Conservation (phyloP, 768 basidiomycete species). For the Termitomyces sp. region DNA sequence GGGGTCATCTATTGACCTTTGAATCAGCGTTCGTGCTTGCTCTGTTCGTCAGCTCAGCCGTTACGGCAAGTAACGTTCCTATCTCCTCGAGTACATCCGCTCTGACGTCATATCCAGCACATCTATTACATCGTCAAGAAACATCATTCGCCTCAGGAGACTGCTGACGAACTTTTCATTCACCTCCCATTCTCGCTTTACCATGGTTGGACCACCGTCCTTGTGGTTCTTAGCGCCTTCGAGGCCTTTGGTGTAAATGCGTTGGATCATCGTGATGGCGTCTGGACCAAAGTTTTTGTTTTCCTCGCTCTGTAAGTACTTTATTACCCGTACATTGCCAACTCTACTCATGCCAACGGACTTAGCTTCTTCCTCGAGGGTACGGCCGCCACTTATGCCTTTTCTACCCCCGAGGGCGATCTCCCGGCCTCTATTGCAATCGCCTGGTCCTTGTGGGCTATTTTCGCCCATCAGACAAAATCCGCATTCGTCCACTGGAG, state of each 20-base stretch:
- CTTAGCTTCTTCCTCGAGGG: slow-evolving; percentile 86
- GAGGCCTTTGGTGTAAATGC: slow-evolving; percentile 89
- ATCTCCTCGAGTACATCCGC: slow-evolving; percentile 24
- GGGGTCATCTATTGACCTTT: slow-evolving; percentile 16
- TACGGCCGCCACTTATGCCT: slow-evolving; percentile 92
- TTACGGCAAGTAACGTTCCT: slow-evolving; percentile 35
- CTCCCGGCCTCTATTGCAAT: slow-evolving; percentile 90
- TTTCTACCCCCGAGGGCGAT: slow-evolving; percentile 88
- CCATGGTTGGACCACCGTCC: slow-evolving; percentile 89
- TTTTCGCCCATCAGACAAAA: slow-evolving; percentile 73
- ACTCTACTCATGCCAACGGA: slow-evolving; percentile 8
- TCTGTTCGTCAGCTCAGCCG: slow-evolving; percentile 79
- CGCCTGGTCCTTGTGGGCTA: slow-evolving; percentile 91
- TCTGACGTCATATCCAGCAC: slow-evolving; percentile 51
- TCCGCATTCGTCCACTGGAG: slow-evolving; percentile 88
- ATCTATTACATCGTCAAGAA: slow-evolving; percentile 96
- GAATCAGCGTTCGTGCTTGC: slow-evolving; percentile 78
- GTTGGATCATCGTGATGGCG: slow-evolving; percentile 57
- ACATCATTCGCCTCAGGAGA: slow-evolving; percentile 61
- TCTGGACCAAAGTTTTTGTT: slow-evolving; percentile 94
- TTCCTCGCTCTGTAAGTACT: slow-evolving; percentile 79
- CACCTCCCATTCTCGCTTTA: slow-evolving; percentile 96
- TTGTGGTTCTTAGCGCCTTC: slow-evolving; percentile 79
- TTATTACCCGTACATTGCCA: not conserved
- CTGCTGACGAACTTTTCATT: slow-evolving; percentile 82